Evolutionary conservation across 495 filamentous ascomycete species (phyloP).

Genomic region (Daldinia childiae): DNA sequence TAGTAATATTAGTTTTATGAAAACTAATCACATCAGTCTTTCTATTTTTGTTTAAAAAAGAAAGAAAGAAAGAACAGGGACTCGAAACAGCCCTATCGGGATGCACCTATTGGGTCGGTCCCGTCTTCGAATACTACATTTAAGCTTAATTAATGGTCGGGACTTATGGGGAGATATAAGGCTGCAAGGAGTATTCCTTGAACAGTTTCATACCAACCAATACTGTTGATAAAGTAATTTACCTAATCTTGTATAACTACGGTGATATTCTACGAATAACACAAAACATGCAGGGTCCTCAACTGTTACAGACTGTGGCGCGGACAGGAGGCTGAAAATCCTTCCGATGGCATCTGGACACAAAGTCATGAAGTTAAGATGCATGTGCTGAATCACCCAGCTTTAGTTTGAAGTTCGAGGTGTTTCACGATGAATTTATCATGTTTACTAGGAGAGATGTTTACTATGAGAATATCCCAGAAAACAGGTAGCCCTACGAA

Average conservation of each 20-base stretch:
- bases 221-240: background rate
- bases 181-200: conserved; percentile 3
- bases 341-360: background rate
- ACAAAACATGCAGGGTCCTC: conserved; percentile 13
- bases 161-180: background rate
- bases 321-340: background rate
- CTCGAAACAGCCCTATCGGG: too few relatives aligned
- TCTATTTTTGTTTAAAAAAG: too few relatives aligned
- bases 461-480: background rate
- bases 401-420: conserved; percentile 8
- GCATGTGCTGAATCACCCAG: background rate
- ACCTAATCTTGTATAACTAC: conserved; percentile 3
- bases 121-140: too few relatives aligned
- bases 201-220: background rate
- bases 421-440: background rate
- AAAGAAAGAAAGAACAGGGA: too few relatives aligned
- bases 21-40: too few relatives aligned
- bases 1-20: too few relatives aligned
- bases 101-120: too few relatives aligned
- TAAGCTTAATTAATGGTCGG: too few relatives aligned
- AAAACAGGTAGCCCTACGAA: background rate
- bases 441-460: background rate
- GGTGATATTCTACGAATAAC: conserved; percentile 20
- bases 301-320: background rate
- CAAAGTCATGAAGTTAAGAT: conserved; percentile 21